These are phyloP conservation scores for Dioszegia crocea DNA, from an alignment of 768 basidiomycete genomes.

Conservation along the genomic window DNA sequence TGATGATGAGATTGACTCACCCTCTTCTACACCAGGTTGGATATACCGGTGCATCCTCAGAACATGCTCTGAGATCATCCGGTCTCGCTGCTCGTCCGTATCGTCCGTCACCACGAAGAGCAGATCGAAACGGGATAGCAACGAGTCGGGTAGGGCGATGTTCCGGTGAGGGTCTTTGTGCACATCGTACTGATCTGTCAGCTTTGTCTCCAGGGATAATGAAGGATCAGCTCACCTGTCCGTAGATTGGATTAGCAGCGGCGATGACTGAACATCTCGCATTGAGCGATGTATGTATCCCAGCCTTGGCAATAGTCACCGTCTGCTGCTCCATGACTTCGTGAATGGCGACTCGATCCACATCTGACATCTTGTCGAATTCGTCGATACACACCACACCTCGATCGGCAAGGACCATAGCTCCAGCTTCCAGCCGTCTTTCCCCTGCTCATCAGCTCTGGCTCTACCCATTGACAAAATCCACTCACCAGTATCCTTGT, in stretches of 20 bases:
- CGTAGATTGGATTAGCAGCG: constrained; percentile 97
- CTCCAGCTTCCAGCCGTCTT: constrained; percentile 91
- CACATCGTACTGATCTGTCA: constrained; percentile 76
- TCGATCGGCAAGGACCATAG: constrained; percentile 98
- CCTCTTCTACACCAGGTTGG: constrained; percentile 93
- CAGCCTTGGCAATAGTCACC: constrained; percentile 97
- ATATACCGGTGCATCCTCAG: constrained; percentile 95
- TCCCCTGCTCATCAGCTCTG: constrained; percentile 53
- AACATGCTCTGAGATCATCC: constrained; percentile 94
- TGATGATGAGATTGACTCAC: constrained; percentile 55
- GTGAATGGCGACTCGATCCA: constrained; percentile 97
- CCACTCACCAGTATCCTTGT: constrained; percentile 79
- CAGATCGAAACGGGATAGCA: constrained; percentile 96
- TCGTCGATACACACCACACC: constrained; percentile 99
- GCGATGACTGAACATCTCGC: constrained; percentile 96
- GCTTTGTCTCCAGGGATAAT: background rate
- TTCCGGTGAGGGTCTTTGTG: constrained; percentile 99
- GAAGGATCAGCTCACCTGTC: constrained; percentile 61
- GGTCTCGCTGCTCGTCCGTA: constrained; percentile 89
- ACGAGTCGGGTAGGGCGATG: constrained; percentile 93
- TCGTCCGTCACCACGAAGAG: constrained; percentile 98
- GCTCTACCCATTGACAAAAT: background rate
- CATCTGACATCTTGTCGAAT: constrained; percentile 99
- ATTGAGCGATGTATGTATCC: constrained; percentile 96
- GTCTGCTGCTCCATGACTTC: constrained; percentile 99